Evolutionary conservation across 306 rosid species (phyloP).

Genomic region (Trifolium fragiferum): DNA sequence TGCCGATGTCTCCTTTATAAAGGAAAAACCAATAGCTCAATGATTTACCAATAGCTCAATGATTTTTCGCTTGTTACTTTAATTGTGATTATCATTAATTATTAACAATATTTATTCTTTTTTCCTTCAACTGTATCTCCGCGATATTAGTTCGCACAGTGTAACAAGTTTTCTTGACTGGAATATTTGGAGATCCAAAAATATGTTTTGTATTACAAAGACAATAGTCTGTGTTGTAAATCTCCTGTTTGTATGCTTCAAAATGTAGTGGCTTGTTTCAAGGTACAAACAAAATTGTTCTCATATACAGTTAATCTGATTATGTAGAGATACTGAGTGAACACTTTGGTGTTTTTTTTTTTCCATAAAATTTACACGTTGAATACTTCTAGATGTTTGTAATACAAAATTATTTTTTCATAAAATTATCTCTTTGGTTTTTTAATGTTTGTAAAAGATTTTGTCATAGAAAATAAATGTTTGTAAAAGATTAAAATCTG

Average conservation of each 20-base stretch:
- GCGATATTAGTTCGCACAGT: slow-evolving; percentile 35
- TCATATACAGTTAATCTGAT: neutral
- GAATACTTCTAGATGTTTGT: neutral
- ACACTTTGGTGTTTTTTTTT: neutral
- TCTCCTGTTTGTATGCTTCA: slow-evolving; percentile 27
- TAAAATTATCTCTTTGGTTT: neutral
- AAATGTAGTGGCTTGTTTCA: slow-evolving; percentile 27
- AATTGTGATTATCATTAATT: slow-evolving; percentile 11
- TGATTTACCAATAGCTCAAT: too few species aligned
- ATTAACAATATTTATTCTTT: neutral
- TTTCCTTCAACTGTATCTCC: slow-evolving; percentile 27
- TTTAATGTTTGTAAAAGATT: too few species aligned
- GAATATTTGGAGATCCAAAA: slow-evolving; percentile 29
- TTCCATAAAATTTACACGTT: neutral
- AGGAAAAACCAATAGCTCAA: slow-evolving; percentile 71
- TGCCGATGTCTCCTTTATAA: slow-evolving; percentile 63
- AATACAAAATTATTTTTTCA: neutral
- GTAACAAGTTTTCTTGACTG: slow-evolving; percentile 34
- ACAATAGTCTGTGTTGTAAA: slow-evolving; percentile 27
- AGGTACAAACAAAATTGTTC: slow-evolving; percentile 2
- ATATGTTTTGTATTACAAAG: slow-evolving; percentile 37
- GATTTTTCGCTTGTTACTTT: slow-evolving; percentile 40
- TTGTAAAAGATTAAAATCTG: too few species aligned
- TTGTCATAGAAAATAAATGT: too few species aligned
- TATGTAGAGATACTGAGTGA: neutral